Evolutionary conservation across 2,329 filamentous ascomycete species (phyloP).

Genomic region (Aspergillus felis): DNA sequence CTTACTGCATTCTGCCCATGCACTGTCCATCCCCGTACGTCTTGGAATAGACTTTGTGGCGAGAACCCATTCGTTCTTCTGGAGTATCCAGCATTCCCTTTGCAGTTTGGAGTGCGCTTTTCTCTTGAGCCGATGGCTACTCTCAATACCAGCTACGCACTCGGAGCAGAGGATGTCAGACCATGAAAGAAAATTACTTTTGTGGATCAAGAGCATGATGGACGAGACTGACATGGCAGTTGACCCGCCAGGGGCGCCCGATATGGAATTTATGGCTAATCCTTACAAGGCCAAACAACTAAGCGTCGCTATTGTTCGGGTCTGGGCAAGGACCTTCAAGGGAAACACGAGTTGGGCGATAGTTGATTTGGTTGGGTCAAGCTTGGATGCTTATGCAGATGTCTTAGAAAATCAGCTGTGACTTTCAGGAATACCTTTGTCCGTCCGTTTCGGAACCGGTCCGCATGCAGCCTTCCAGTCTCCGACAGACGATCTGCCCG

Average conservation of each 20-base stretch:
- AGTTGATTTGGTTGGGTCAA: slow-evolving; percentile 44
- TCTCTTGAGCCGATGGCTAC: slow-evolving; percentile 45
- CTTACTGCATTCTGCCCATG: slow-evolving; percentile 51
- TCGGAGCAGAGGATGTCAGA: slow-evolving; percentile 42
- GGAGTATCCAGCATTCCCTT: slow-evolving; percentile 54
- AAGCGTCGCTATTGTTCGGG: slow-evolving; percentile 47
- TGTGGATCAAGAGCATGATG: slow-evolving; percentile 49
- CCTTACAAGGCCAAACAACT: slow-evolving; percentile 42
- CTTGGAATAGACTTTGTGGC: slow-evolving; percentile 53
- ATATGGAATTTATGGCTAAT: slow-evolving; percentile 42
- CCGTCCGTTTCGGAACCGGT: neutral
- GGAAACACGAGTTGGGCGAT: slow-evolving; percentile 49
- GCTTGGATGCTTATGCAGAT: slow-evolving; percentile 45
- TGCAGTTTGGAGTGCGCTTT: slow-evolving; percentile 53
- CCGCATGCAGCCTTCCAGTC: neutral
- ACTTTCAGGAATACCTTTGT: neutral
- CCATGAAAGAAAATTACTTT: slow-evolving; percentile 44
- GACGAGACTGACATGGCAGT: slow-evolving; percentile 48
- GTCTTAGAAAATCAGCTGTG: slow-evolving; percentile 35
- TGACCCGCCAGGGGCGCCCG: slow-evolving; percentile 33
- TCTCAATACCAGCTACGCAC: slow-evolving; percentile 42
- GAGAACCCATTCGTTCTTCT: slow-evolving; percentile 51
- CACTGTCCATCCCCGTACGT: slow-evolving; percentile 52
- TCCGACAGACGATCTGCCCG: neutral
- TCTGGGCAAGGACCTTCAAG: slow-evolving; percentile 46